Base-by-base conservation (phyloP, 2,329 filamentous ascomycete genomes). In the Endocalyx cinctus region DNA sequence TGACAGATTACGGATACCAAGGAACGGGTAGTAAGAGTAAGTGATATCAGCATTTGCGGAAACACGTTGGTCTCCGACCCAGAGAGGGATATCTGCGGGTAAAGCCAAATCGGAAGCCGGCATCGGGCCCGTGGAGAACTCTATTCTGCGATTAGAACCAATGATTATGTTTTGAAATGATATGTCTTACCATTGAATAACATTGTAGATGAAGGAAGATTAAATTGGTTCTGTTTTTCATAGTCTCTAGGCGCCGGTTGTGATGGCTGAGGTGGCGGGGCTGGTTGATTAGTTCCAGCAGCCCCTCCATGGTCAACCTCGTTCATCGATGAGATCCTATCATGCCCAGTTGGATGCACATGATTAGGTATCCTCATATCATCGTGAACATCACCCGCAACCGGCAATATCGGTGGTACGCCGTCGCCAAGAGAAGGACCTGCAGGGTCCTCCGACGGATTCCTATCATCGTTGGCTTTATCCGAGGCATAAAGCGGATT, bases 1-100 rank as follows among this genome's bases (percentile, higher is more conserved):
- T 23, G 52, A 51, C 10, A 63, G 46, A 35, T 62, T 63, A 40
- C 54, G 55, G 28, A 69, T 48, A 16, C 51, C 54, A 7, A 67
- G 46, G 31, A 66, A 67, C 1, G 67, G 64, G 39, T 64, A 67
- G 36, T 64, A 62, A 0, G 58, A 62, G 45, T 69, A 69, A 1
- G 59, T 62, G 17, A 68, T 48, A 19, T 60, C 54, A 5, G 57
- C 46, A 27, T 48, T 54, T 15, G 52, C 35, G 4, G 42, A 36
- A 5, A 49, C 42, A 19, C 47, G 52, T 18, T 54, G 51, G 10
- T 57, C 54, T 14, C 43, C 49, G 4, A 44, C 37, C 49, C 52
- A 58, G 25, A 50, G 37, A 5, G 50, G 42, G 19, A 44, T 37
- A 15, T 47, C 45, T 17, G 42, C 27, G 4, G 47, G 31, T 23